Evolutionary conservation across 208 protist species (phyloP).

Genomic region (Giardia muris): DNA sequence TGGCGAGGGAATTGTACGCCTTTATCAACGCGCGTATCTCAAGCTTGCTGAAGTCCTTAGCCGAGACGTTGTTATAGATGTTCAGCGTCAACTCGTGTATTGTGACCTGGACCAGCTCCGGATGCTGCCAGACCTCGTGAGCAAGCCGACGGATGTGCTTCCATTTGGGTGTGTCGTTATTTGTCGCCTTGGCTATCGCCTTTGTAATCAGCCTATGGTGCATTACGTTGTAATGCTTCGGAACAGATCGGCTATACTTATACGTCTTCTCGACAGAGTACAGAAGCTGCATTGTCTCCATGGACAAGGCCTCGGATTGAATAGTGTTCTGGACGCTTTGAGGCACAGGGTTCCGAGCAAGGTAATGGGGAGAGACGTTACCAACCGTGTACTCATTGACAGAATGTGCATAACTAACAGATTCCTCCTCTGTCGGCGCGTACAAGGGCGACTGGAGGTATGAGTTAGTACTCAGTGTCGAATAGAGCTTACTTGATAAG

Average conservation of each 20-base stretch:
- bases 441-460: too few relatives aligned
- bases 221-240: background rate
- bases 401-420: background rate
- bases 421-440: too few relatives aligned
- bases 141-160: background rate
- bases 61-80: background rate
- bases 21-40: background rate
- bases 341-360: background rate
- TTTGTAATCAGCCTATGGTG: background rate
- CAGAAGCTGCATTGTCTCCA: background rate
- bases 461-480: too few relatives aligned
- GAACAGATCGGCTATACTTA: background rate
- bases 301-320: background rate
- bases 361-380: background rate
- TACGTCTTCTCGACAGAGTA: background rate
- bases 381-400: background rate
- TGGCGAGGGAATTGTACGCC: background rate
- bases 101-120: background rate
- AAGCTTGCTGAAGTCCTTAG: background rate
- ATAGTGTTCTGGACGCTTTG: background rate
- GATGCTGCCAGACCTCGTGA: background rate
- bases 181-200: background rate
- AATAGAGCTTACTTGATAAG: too few relatives aligned
- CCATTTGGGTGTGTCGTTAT: background rate
- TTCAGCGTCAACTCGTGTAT: background rate